Conservation (phyloP, 108 stramenopile genomes). For the Cyclotella baltica region DNA sequence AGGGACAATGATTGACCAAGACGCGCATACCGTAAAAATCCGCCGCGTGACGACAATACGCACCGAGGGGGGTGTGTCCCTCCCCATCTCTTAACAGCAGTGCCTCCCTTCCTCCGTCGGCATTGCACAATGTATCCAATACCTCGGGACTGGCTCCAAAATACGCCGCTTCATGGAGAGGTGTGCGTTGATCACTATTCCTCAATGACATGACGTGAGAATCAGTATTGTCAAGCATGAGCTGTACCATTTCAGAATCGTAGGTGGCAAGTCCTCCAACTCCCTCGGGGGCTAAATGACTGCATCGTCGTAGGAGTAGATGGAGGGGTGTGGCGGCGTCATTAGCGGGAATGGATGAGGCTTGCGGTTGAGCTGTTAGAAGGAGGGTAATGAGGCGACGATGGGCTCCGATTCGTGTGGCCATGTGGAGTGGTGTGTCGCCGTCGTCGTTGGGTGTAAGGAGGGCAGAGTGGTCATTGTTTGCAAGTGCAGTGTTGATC, state of each 20-base stretch:
- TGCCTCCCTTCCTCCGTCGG: constrained; percentile 5
- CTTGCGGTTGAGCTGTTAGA: constrained; percentile 1
- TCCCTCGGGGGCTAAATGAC: constrained; percentile 26
- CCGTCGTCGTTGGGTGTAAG: constrained; percentile 15
- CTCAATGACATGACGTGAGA: not conserved
- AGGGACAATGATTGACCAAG: constrained; percentile 14
- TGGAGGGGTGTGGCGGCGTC: constrained; percentile 24
- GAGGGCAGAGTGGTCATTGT: not conserved
- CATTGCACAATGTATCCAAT: constrained; percentile 6
- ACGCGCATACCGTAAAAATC: constrained; percentile 28
- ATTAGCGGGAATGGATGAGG: constrained; percentile 13
- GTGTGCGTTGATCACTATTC: constrained; percentile 10
- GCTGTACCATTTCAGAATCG: not conserved
- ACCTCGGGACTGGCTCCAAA: constrained; percentile 24
- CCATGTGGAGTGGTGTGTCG: constrained; percentile 25
- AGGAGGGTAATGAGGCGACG: constrained; percentile 9
- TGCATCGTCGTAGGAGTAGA: constrained; percentile 11
- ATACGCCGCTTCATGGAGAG: constrained; percentile 20
- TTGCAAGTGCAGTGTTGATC: not conserved
- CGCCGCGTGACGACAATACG: constrained; percentile 22
- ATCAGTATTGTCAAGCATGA: constrained; percentile 3
- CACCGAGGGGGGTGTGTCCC: constrained; percentile 25
- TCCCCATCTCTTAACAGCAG: constrained; percentile 19
- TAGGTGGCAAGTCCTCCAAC: constrained; percentile 19
- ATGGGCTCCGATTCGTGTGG: constrained; percentile 19